A percentile compares a stretch with the other conserved stretches of the same genome.
Evolutionary conservation across 495 filamentous ascomycete genomes (phyloP).

Genomic region (Tuber magnatum): DNA sequence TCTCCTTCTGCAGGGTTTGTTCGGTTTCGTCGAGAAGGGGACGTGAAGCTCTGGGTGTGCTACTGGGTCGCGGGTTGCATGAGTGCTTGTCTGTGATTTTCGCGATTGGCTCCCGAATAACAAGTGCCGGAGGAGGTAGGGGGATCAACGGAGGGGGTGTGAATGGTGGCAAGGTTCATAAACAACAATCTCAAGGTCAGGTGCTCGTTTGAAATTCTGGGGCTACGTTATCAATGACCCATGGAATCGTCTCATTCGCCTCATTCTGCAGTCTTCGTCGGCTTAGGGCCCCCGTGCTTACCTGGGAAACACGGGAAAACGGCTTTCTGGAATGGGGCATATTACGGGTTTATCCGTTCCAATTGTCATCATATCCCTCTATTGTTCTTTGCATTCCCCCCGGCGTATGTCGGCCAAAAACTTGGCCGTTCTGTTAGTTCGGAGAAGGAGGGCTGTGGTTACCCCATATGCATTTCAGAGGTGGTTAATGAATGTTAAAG

Average conservation of each 20-base stretch:
- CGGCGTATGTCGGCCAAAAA: conserved; percentile 5
- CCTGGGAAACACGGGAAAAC: background rate
- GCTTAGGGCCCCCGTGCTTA: background rate
- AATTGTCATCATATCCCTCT: conserved; percentile 22
- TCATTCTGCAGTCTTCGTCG: conserved; percentile 8
- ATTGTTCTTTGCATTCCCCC: conserved; percentile 30
- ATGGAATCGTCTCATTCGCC: conserved; percentile 33
- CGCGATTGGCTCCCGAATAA: background rate
- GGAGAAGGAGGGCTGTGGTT: background rate
- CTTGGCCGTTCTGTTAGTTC: background rate
- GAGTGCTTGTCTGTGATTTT: conserved; percentile 13
- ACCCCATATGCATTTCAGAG: background rate
- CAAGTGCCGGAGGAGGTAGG: background rate
- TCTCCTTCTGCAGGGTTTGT: background rate
- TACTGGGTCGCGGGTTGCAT: conserved; percentile 18
- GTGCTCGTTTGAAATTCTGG: conserved; percentile 8
- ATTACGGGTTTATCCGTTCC: conserved; percentile 26
- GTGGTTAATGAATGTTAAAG: background rate
- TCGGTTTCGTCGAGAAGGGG: conserved; percentile 25
- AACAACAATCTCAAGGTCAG: conserved; percentile 23
- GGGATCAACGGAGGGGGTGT: conserved; percentile 25
- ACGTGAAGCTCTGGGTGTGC: conserved; percentile 14
- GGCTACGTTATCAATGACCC: conserved; percentile 24
- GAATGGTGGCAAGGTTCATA: conserved; percentile 32
- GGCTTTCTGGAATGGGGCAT: background rate